Conservation (phyloP, 371 early-diverging fungal genomes). For the Blastocladiella emersonii region DNA sequence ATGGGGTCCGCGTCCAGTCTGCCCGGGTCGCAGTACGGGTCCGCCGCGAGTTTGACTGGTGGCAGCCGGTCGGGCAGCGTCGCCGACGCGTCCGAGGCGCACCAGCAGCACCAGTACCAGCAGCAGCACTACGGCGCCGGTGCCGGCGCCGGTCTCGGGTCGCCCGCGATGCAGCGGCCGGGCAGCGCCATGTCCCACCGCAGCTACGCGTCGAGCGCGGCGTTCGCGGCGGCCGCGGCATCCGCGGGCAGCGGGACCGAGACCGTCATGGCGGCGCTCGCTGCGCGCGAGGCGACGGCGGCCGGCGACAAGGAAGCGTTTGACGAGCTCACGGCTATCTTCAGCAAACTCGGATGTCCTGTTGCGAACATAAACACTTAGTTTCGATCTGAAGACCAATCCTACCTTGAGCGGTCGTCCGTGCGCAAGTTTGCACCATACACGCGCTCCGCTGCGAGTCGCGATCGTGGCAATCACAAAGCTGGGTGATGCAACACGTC, state of each 20-base stretch:
- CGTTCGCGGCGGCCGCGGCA: not conserved
- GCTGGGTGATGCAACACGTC: no score
- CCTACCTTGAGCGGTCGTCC: no score
- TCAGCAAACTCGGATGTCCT: no score
- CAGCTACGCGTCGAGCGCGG: not conserved
- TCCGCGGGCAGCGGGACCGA: not conserved
- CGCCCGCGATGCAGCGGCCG: constrained; percentile 3
- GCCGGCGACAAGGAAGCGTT: not conserved
- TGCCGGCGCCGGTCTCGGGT: not conserved
- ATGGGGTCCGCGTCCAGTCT: not conserved
- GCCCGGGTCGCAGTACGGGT: not conserved
- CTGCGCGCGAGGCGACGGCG: no score
- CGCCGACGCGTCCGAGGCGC: no score
- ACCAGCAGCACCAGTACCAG: constrained; percentile 10
- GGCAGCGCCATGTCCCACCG: not conserved
- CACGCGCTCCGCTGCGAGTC: no score
- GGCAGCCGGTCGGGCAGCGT: no score
- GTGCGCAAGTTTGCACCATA: no score
- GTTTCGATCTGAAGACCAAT: no score
- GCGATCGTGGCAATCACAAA: no score
- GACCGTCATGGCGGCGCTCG: not conserved
- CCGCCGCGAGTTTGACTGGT: no score
- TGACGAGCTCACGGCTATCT: constrained; percentile 42
- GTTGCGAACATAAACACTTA: no score
- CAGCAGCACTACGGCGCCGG: constrained; percentile 1